Evolutionary conservation across 2,329 filamentous ascomycete species (phyloP), one percentile per base, ranked within the genome.

Genomic region (Sporothrix mexicana): DNA sequence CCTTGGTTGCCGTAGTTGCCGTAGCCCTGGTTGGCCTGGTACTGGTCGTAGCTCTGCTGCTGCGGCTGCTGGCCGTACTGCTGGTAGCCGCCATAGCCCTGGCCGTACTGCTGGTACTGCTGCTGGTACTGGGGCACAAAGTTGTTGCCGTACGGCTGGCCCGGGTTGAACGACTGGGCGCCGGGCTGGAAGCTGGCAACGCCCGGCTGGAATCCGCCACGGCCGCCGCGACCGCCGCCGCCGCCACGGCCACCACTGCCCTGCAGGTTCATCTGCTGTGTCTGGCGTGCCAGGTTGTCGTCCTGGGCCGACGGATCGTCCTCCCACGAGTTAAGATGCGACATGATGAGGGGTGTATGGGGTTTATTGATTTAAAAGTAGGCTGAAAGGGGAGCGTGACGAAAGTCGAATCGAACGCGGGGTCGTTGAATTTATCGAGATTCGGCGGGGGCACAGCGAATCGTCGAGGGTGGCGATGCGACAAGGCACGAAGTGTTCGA

Each of bases 281-380:
- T 84, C 85, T 95, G 93, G 78, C 90, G 90, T 75, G 93, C 89
- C 82, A 97, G 89, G 81, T 89, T 89, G 78, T 93, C 92, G 78
- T 95, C 92, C 85, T 93, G 91, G 75, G 89, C 90, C 72, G 91
- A 86, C 79, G 91, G 90, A 79, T 95, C 93, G 79, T 97, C 94
- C 84, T 98, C 95, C 93, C 96, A 98, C 75, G 94, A 97, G 82
- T 97, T 94, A 79, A 94, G 92, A 82, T 95, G 91, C 78, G 95
- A 74, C 76, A 76, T 76, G 75, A 30, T n/a, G 55, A 1, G 51
- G 15, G 41, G 15, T 68, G 36, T 61, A 0, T 13, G 41, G n/a
- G 61, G 12, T 59, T 23, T 47, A n/a, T 17, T 57, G 25, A 13
- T 36, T 5, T 25, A 41, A 20, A 23, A 41, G 7, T 36, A 36